Conservation (phyloP, 2,329 filamentous ascomycete genomes). For the Penicillium sp. region DNA sequence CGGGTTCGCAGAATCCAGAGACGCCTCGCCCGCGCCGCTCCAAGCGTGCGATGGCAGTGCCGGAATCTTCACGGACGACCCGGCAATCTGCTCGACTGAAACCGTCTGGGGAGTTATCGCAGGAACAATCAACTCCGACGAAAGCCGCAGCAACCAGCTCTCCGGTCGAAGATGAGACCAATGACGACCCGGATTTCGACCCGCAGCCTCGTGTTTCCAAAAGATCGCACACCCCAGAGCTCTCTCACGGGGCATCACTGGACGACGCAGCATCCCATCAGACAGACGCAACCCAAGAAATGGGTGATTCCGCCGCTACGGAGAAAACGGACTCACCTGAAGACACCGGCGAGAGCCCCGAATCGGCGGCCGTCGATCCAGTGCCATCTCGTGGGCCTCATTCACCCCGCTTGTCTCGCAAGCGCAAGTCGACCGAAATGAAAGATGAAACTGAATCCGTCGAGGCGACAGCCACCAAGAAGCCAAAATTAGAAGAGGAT, state of each 20-base stretch:
- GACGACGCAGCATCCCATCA: no score
- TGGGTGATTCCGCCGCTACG: not conserved
- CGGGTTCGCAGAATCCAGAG: conserved; percentile 21
- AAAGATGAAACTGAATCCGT: conserved; percentile 20
- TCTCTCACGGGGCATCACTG: no score
- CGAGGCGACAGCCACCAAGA: conserved; percentile 27
- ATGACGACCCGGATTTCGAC: conserved; percentile 10
- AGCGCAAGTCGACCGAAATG: conserved; percentile 28
- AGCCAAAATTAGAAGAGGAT: conserved; percentile 32
- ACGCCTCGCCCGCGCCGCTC: conserved; percentile 35
- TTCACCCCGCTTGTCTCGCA: conserved; percentile 21
- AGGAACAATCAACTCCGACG: no score
- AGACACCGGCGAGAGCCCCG: conserved; percentile 3
- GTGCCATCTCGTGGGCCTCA: not conserved
- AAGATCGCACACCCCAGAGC: no score
- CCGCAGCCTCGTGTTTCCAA: no score
- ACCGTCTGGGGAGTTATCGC: conserved; percentile 22
- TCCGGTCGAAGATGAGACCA: conserved; percentile 9
- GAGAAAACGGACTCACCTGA: not conserved
- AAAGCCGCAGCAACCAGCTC: conserved; percentile 12
- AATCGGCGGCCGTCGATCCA: conserved; percentile 3
- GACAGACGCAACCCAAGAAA: no score
- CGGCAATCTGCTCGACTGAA: conserved; percentile 37
- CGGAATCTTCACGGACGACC: conserved; percentile 35
- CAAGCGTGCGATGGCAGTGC: conserved; percentile 28